Percentiles rank a stretch among this genome's conserved stretches.
Evolutionary conservation across 345 rosid species (phyloP).

Genomic region (Hibiscus tridactylites): DNA sequence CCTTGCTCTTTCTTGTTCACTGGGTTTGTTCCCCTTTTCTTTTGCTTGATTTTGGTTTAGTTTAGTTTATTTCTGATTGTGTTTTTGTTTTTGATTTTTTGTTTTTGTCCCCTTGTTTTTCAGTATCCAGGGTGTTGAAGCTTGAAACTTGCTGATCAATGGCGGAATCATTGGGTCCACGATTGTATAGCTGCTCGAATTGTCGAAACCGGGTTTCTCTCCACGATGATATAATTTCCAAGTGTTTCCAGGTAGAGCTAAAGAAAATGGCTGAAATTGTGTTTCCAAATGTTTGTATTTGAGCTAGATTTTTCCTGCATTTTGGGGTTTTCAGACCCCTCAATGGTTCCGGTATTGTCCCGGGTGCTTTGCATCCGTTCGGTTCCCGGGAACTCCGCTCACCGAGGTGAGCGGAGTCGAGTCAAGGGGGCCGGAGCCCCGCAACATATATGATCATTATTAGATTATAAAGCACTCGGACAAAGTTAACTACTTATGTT

Average conservation of each 20-base stretch:
- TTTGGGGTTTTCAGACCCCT: no score
- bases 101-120: not conserved
- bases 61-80: not conserved
- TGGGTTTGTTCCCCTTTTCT: not conserved
- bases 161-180: slow-evolving; percentile 67
- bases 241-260: slow-evolving; percentile 79
- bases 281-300: not conserved
- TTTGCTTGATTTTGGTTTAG: slow-evolving; percentile 4
- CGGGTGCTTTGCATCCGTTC: no score
- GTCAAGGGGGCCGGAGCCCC: no score
- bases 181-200: slow-evolving; percentile 78
- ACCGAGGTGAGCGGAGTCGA: no score
- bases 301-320: not conserved
- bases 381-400: no score
- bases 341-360: no score
- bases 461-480: not conserved
- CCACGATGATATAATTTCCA: slow-evolving; percentile 86
- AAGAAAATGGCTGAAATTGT: not conserved
- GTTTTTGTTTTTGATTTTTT: not conserved
- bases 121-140: slow-evolving; percentile 4
- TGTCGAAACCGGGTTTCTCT: slow-evolving; percentile 79
- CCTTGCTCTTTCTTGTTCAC: not conserved
- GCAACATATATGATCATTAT: no score
- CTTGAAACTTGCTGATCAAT: slow-evolving; percentile 25
- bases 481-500: not conserved